A percentile compares a stretch with the other conserved stretches of the same genome.
Conservation (phyloP, 2,329 filamentous ascomycete genomes). For the Pestalotiopsis sp. region DNA sequence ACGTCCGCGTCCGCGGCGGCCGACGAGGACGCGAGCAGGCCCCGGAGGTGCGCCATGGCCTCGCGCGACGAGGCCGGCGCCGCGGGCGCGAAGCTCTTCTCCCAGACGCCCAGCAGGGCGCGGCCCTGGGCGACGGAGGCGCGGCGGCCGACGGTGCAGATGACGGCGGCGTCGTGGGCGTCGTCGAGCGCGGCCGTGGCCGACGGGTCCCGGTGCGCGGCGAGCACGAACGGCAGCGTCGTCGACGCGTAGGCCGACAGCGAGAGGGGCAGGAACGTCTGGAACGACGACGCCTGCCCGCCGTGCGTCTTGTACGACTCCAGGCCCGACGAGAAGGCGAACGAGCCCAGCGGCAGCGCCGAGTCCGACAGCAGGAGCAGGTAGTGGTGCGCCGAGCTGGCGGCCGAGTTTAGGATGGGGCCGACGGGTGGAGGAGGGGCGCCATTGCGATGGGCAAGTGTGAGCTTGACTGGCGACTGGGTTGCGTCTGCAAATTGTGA, state of each 20-base stretch:
- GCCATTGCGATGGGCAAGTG: slow-evolving; percentile 10
- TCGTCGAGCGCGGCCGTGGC: slow-evolving; percentile 68
- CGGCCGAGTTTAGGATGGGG: slow-evolving; percentile 10
- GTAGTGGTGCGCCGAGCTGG: slow-evolving; percentile 56
- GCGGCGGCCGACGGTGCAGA: slow-evolving; percentile 78
- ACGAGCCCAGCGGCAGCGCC: slow-evolving; percentile 80
- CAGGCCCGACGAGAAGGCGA: slow-evolving; percentile 81
- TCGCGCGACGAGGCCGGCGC: slow-evolving; percentile 14
- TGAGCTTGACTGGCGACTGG: slow-evolving; percentile 13
- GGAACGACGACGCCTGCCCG: slow-evolving; percentile 51
- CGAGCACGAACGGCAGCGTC: slow-evolving; percentile 74
- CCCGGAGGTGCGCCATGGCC: slow-evolving; percentile 28
- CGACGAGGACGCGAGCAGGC: background rate
- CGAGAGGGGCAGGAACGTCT: slow-evolving; percentile 70
- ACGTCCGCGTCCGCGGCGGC: background rate
- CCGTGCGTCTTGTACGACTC: slow-evolving; percentile 81
- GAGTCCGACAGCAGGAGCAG: slow-evolving; percentile 81
- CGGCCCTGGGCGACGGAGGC: slow-evolving; percentile 77
- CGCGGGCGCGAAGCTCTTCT: slow-evolving; percentile 59
- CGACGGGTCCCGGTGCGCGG: slow-evolving; percentile 61
- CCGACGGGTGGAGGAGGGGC: slow-evolving; percentile 14
- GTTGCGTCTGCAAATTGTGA: slow-evolving; percentile 13
- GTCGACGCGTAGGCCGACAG: slow-evolving; percentile 72
- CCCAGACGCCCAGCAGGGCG: slow-evolving; percentile 76
- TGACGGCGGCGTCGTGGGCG: slow-evolving; percentile 72